Evolutionary conservation across 345 rosid species (phyloP), one percentile per base, ranked within the genome.

Genomic region (Clausena lansium): DNA sequence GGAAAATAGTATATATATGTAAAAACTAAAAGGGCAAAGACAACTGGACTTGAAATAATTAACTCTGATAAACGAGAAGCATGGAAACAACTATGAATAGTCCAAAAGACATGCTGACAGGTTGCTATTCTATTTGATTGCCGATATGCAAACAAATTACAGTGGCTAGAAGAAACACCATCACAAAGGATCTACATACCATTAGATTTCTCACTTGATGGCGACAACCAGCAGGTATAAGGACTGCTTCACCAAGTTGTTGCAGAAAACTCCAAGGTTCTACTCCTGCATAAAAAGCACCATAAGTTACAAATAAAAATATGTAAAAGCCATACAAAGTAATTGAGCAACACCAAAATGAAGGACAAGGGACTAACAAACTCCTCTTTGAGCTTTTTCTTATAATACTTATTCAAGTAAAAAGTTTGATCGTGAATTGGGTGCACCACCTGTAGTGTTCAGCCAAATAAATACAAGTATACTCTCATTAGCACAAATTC

Each of bases 201-300:
- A 36, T 66, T 36, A 66, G 70, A 74, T 88, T 88, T 47, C 91
- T 84, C 76, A 88, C 91, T 83, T 87, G 90, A 77, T 85, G 85
- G 60, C 90, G 86, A 72, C 90, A 88, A 47, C 91, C 91, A 8
- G 89, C 91, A 59, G 89, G 89, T 65, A 88, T 83, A 57, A 88
- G 86, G 30, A 88, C 91, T 50, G 88, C 88, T 81, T 88, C 90
- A n/a, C 91, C 91, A 67, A 85, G 85, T 70, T 81, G 81, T 54
- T 88, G 88, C 35, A 83, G 78, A 60, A 88, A 88, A 35, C 88
- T 86, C 91, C 91, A 88, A 15, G 91, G 88, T 78, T 88, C 91
- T 74, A 85, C 81, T 38, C 86, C 89, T 86, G 63, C 67, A 73
- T 86, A 20, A 10, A 60, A 28, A 58, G 13, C 36, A 38, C 1